A percentile compares a stretch with the other conserved stretches of the same genome.
phyloP scores from a whole-genome alignment of 257 asterid genomes.

The Jacaranda copaia region DNA sequence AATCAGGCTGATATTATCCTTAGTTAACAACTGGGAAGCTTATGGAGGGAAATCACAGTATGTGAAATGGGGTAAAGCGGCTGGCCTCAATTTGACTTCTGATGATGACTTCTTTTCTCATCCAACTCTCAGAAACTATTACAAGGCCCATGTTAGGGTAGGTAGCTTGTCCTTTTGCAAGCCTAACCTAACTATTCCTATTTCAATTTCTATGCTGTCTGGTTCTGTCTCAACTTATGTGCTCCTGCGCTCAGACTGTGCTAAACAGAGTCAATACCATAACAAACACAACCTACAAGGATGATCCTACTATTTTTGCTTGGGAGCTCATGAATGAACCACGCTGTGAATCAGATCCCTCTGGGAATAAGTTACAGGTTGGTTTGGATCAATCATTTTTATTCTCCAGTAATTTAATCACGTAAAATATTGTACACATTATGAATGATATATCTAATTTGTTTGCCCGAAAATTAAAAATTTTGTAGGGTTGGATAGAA shows the following conservation, averaged over 20 bases:
- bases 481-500: conserved; percentile 73
- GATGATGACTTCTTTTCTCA: conserved; percentile 93
- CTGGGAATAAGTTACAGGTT: conserved; percentile 86
- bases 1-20: conserved; percentile 78
- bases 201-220: background rate
- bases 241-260: conserved; percentile 53
- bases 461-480: background rate
- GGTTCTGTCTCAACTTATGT: too few species aligned
- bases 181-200: background rate
- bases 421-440: background rate
- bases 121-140: conserved; percentile 69
- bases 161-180: background rate
- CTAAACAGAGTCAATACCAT: conserved; percentile 75
- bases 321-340: conserved; percentile 99
- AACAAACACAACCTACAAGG: conserved; percentile 83
- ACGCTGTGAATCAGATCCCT: conserved; percentile 82
- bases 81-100: conserved; percentile 82
- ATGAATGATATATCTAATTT: too few species aligned
- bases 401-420: background rate
- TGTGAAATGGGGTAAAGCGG: conserved; percentile 92
- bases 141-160: conserved; percentile 87
- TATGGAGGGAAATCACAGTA: conserved; percentile 97
- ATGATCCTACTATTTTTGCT: conserved; percentile 86
- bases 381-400: background rate
- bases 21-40: conserved; percentile 94